Percentiles rank a stretch among this genome's conserved stretches.
These are phyloP conservation scores for Agaricales sp. DNA, from an alignment of 1,284 basidiomycete species.

Conservation along the genomic window DNA sequence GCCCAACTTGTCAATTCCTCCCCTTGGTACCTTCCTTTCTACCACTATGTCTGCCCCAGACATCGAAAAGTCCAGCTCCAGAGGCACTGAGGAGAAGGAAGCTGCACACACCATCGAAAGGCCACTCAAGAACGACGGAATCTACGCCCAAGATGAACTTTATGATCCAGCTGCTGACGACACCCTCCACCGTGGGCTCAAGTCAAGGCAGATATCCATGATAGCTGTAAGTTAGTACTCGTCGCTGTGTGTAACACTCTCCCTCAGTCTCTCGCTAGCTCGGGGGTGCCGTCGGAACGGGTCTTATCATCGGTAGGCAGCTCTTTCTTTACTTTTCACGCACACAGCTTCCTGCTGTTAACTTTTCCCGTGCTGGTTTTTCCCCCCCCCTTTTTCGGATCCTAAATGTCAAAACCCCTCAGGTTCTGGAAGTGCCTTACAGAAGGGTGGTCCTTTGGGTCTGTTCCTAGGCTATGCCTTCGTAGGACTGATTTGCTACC, in stretches of 20 bases:
- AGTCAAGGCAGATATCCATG: conserved; percentile 64
- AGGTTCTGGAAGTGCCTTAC: conserved; percentile 38
- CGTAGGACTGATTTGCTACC: conserved; percentile 46
- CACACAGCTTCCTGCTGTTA: not conserved
- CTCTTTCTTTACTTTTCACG: not conserved
- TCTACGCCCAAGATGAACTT: conserved; percentile 23
- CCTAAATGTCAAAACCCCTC: not conserved
- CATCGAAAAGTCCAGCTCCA: conserved; percentile 7
- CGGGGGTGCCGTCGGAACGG: conserved; percentile 58
- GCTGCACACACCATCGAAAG: conserved; percentile 10
- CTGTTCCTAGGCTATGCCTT: conserved; percentile 41
- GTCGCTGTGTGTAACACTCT: not conserved
- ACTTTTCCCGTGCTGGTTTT: conserved; percentile 14
- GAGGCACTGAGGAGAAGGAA: conserved; percentile 22
- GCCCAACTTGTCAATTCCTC: too few relatives aligned
- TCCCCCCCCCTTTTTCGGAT: conserved; percentile 13
- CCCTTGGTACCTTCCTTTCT: not conserved
- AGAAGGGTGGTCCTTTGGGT: conserved; percentile 42
- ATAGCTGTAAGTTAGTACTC: conserved; percentile 35
- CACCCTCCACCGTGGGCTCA: conserved; percentile 49
- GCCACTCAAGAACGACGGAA: not conserved
- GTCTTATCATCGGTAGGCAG: conserved; percentile 56
- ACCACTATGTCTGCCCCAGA: not conserved
- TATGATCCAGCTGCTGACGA: conserved; percentile 32
- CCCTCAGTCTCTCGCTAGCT: conserved; percentile 24